Percentiles rank a stretch among this genome's conserved stretches.
Evolutionary conservation across 306 rosid genomes (phyloP).

Genomic region (barrel medic (Medicago truncatula)): MtrunA17r5.0-ANR NC_053048.1:51188001-51188500

Average conservation of each 20-base stretch:
- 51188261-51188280: slow-evolving; percentile 16
- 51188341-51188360: slow-evolving; percentile 11
- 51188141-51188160: neutral
- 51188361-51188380: slow-evolving; percentile 30
- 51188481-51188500: too few species aligned
- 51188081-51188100: neutral
- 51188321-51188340: slow-evolving; percentile 24
- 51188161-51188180: slow-evolving; percentile 9
- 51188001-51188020: slow-evolving; percentile 15
- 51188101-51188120: slow-evolving; percentile 3
- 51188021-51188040: neutral
- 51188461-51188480: too few species aligned
- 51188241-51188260: slow-evolving; percentile 1
- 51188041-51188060: slow-evolving; percentile 22
- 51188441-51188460: neutral
- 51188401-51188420: too few species aligned
- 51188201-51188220: neutral
- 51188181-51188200: slow-evolving; percentile 4
- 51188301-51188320: slow-evolving; percentile 23
- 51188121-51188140: neutral
- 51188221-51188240: slow-evolving; percentile 13
- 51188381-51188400: neutral
- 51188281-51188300: slow-evolving; percentile 5
- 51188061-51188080: slow-evolving; percentile 21
- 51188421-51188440: too few species aligned